Evolutionary conservation across 768 basidiomycete species (phyloP), one percentile per base, ranked within the genome.

Genomic region (Tubosaeta sp.): DNA sequence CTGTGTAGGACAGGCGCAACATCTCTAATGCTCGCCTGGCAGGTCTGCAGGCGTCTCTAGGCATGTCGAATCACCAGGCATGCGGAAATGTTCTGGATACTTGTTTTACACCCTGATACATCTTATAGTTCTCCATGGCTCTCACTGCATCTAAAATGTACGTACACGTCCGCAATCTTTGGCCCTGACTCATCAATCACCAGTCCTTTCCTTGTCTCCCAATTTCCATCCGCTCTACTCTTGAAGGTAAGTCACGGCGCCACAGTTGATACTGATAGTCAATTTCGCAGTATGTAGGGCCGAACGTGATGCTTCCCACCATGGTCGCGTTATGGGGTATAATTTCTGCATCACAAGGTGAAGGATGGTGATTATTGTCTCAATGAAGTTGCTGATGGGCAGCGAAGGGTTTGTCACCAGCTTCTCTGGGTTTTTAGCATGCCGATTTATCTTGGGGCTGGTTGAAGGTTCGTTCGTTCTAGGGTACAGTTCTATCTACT

Each of bases 21-120:
- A 71, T 83, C 31, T 79, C 74, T 16, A 83, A 83, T 59, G 84
- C 83, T 22, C 74, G 77, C 12, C 72, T 84, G 3, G 84, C 80
- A 8, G 83, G 84, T 6, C 63, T 86, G 54, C 80, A 83, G 59
- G 74, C 65, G 17, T 74, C 80, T 39, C 62, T 86, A 37, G 69
- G 19, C 3, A 58, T 68, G 35, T 54, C 65, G 5, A 59, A 67
- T 44, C 59, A 67, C 38, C 61, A 68, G 51, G 65, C 62, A 39
- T 32, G 1, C 6, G 9, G 25, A n/a, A 43, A 26, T 43, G 5
- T 27, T 26, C 25, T n/a, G 5, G 1, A 26, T 16, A 17, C 35
- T 17, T 17, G n/a, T 27, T 27, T 16, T 13, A 26, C 13, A 22
- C 42, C 13, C 22, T 41, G 6, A 43, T 7, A 14, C 16, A 5